Evolutionary conservation across 2,329 filamentous ascomycete genomes (phyloP).

Genomic region (Sclerotinia sclerotiorum): DNA sequence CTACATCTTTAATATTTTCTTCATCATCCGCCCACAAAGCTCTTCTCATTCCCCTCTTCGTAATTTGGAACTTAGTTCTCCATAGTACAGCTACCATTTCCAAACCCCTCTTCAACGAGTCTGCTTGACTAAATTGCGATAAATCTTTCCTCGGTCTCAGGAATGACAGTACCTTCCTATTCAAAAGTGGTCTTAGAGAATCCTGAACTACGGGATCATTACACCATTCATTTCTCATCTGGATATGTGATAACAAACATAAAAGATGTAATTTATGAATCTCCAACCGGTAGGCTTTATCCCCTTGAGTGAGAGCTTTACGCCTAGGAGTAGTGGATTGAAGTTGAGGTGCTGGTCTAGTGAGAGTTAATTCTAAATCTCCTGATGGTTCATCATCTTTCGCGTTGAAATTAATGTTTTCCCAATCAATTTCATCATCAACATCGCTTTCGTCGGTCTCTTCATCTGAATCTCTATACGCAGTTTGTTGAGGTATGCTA

Average conservation of each 20-base stretch:
- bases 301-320: constrained; percentile 54
- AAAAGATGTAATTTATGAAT: constrained; percentile 86
- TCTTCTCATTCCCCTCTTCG: constrained; percentile 66
- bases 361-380: constrained; percentile 41
- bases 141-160: constrained; percentile 67
- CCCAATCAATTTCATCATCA: constrained; percentile 56
- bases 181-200: constrained; percentile 62
- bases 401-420: constrained; percentile 54
- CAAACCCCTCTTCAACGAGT: constrained; percentile 78
- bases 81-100: constrained; percentile 67
- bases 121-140: constrained; percentile 72
- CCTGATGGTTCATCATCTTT: constrained; percentile 35
- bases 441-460: constrained; percentile 52
- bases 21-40: constrained; percentile 73
- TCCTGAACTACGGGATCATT: constrained; percentile 71
- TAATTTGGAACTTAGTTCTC: constrained; percentile 67
- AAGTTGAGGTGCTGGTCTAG: constrained; percentile 28
- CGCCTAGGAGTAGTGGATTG: constrained; percentile 33
- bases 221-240: constrained; percentile 83
- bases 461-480: constrained; percentile 54
- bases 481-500: constrained; percentile 39
- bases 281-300: constrained; percentile 61
- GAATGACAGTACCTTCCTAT: constrained; percentile 62
- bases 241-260: constrained; percentile 75
- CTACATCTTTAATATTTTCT: constrained; percentile 59